These are phyloP conservation scores for Cyclotella choctawhatcheeana DNA, from an alignment of 108 stramenopile genomes.

Conservation along the genomic window DNA sequence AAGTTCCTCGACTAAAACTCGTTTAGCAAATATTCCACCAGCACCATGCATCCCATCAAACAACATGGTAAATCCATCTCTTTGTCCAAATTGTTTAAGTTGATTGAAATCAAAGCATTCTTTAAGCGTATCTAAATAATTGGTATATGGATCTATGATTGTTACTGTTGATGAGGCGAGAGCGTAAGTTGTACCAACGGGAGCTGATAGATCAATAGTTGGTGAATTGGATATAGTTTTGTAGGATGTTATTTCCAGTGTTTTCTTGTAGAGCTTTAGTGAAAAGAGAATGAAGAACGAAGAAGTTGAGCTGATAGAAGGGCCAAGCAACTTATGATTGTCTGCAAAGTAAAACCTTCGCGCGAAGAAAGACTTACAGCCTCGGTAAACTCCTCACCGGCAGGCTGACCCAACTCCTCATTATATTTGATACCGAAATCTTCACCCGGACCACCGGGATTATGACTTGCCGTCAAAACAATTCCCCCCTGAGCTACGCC, in stretches of 20 bases:
- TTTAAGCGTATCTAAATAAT: conserved; percentile 87
- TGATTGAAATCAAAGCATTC: conserved; percentile 95
- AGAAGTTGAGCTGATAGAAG: background rate
- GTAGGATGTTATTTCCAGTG: conserved; percentile 65
- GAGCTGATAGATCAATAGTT: conserved; percentile 70
- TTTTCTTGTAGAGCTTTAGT: conserved; percentile 72
- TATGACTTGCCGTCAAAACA: conserved; percentile 97
- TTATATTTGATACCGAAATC: conserved; percentile 99
- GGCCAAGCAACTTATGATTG: background rate
- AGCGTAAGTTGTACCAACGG: conserved; percentile 63
- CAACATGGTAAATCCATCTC: conserved; percentile 85
- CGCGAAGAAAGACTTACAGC: conserved; percentile 67
- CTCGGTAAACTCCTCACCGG: conserved; percentile 96
- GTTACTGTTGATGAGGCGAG: conserved; percentile 76
- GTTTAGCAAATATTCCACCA: conserved; percentile 94
- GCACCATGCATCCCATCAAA: conserved; percentile 99
- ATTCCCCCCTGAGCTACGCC: conserved; percentile 87
- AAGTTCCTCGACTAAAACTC: conserved; percentile 93
- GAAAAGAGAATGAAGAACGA: background rate
- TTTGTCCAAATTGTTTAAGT: conserved; percentile 71
- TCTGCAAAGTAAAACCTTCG: too few relatives aligned
- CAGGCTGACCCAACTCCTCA: conserved; percentile 94
- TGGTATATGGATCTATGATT: conserved; percentile 85
- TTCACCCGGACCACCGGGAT: conserved; percentile 99
- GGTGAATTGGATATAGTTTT: conserved; percentile 65